A percentile compares a stretch with the other conserved stretches of the same genome.
phyloP scores from a whole-genome alignment of 73 alveolate species.

The Tetrahymena elliotti region DNA sequence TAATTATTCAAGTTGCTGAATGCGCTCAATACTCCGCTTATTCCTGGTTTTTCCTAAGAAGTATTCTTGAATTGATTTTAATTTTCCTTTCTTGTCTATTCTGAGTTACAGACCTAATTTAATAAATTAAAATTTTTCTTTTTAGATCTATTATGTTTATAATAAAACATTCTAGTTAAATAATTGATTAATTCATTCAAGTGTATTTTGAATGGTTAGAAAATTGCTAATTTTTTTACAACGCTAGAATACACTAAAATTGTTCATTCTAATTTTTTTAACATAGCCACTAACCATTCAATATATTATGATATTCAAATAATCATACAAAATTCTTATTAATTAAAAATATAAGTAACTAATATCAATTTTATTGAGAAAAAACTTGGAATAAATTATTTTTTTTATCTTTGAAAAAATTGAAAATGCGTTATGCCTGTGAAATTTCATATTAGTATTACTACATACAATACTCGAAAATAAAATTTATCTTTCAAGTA shows the following conservation, averaged over 20 bases:
- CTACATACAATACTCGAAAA: neutral
- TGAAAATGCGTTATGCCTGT: too few relatives aligned
- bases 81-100: neutral
- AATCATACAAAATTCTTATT: too few relatives aligned
- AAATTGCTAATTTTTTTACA: neutral
- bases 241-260: neutral
- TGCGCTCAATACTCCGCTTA: neutral
- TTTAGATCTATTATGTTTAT: neutral
- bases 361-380: too few relatives aligned
- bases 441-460: neutral
- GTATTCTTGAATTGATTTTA: neutral
- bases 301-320: too few relatives aligned
- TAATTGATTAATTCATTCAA: neutral
- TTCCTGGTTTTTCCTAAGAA: neutral
- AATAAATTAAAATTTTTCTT: neutral
- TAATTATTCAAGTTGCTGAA: neutral
- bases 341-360: neutral
- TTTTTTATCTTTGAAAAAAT: too few relatives aligned
- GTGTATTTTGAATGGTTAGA: neutral
- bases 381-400: too few relatives aligned
- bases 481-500: neutral
- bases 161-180: too few relatives aligned
- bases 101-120: neutral
- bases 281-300: too few relatives aligned
- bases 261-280: too few relatives aligned